Conservation (phyloP, 805 yeast genomes). For the Wickerhamomyces hampshirensis region DNA sequence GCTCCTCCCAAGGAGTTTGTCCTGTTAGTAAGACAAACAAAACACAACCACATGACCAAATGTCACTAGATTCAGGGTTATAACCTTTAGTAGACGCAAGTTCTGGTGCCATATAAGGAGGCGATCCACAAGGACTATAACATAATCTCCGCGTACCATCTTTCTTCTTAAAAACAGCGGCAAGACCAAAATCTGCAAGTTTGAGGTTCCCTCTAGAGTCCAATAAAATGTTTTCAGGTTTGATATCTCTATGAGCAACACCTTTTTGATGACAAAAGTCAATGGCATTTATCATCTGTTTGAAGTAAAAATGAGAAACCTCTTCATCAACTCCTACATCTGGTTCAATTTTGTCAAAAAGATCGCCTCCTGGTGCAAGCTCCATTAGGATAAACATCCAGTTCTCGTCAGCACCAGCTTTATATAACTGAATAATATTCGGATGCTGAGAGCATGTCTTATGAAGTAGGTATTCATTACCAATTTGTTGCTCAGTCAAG, state of each 20-base stretch:
- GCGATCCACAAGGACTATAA: constrained; percentile 60
- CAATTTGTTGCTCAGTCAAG: constrained; percentile 35
- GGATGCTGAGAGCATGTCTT: constrained; percentile 52
- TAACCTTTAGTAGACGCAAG: constrained; percentile 42
- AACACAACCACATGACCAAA: constrained; percentile 70
- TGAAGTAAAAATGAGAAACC: constrained; percentile 64
- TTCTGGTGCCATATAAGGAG: constrained; percentile 81
- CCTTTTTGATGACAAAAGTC: constrained; percentile 57
- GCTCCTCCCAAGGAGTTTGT: constrained; percentile 70
- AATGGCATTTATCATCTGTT: constrained; percentile 58
- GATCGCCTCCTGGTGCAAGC: constrained; percentile 68
- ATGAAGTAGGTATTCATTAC: constrained; percentile 55
- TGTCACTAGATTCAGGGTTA: constrained; percentile 52
- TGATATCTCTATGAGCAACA: constrained; percentile 63
- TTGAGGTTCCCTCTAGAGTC: constrained; percentile 63
- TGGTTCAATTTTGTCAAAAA: constrained; percentile 76
- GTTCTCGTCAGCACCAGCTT: constrained; percentile 47
- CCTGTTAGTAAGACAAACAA: constrained; percentile 60
- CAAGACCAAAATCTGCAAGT: constrained; percentile 75
- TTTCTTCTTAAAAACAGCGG: constrained; percentile 49
- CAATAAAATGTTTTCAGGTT: constrained; percentile 64
- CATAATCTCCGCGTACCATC: constrained; percentile 44
- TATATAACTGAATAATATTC: constrained; percentile 52
- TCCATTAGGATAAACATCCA: constrained; percentile 69
- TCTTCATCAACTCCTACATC: constrained; percentile 64